Evolutionary conservation across 2,329 filamentous ascomycete genomes (phyloP).

Genomic region (Nigrospora oryzae): DNA sequence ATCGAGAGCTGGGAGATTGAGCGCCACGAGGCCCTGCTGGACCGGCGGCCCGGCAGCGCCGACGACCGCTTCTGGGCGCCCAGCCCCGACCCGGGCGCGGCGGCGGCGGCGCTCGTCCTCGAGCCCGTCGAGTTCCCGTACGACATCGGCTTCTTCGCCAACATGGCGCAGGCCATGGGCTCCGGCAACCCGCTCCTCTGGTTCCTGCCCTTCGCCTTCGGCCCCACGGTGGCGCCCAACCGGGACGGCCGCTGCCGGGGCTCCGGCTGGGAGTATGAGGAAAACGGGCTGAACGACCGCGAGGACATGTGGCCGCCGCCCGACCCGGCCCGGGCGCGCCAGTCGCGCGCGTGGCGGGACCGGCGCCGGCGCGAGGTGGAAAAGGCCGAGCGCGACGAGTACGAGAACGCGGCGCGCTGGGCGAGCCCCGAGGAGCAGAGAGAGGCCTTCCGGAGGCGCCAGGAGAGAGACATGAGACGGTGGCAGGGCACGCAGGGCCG

Average conservation of each 20-base stretch:
- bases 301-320: slow-evolving; percentile 53
- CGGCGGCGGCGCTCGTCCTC: slow-evolving; percentile 37
- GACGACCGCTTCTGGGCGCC: slow-evolving; percentile 17
- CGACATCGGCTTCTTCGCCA: slow-evolving; percentile 67
- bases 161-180: slow-evolving; percentile 71
- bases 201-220: slow-evolving; percentile 58
- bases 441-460: slow-evolving; percentile 39
- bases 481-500: slow-evolving; percentile 20
- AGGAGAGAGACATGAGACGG: slow-evolving; percentile 36
- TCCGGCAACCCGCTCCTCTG: slow-evolving; percentile 56
- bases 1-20: slow-evolving; percentile 74
- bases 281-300: slow-evolving; percentile 68
- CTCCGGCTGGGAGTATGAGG: slow-evolving; percentile 55
- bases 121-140: slow-evolving; percentile 71
- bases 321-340: slow-evolving; percentile 52
- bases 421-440: slow-evolving; percentile 34
- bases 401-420: slow-evolving; percentile 10
- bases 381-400: slow-evolving; percentile 8
- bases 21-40: slow-evolving; percentile 49
- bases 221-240: slow-evolving; percentile 30
- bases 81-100: slow-evolving; percentile 20
- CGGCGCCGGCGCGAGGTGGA: slow-evolving; percentile 20
- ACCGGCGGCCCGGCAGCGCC: slow-evolving; percentile 32
- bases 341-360: slow-evolving; percentile 25
- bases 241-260: slow-evolving; percentile 9